These are phyloP conservation scores for Xylaria acuta DNA, from an alignment of 495 filamentous ascomycete genomes.

Conservation along the genomic window DNA sequence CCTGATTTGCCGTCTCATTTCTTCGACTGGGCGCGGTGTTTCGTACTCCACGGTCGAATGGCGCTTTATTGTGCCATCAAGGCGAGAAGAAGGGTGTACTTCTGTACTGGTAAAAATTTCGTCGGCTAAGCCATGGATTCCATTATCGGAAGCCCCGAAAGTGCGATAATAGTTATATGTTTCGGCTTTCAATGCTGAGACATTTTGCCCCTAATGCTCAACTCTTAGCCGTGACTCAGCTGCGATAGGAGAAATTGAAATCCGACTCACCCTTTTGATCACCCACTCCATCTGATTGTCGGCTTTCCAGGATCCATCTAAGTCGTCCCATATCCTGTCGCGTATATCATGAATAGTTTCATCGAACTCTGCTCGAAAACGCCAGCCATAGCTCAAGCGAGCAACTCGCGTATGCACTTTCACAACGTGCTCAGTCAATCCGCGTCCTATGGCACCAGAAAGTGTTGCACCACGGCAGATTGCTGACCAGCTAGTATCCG, in stretches of 20 bases:
- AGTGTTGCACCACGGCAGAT: background rate
- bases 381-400: conserved; percentile 7
- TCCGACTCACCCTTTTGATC: background rate
- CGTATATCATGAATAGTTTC: background rate
- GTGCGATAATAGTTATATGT: no score
- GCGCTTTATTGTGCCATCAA: background rate
- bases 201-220: background rate
- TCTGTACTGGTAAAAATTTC: background rate
- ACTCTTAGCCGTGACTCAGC: background rate
- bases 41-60: background rate
- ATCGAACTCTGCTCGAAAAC: fast-evolving
- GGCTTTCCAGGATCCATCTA: background rate
- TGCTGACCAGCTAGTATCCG: background rate
- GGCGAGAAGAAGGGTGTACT: background rate
- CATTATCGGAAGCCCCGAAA: no score
- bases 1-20: background rate
- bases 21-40: background rate
- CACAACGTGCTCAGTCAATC: background rate
- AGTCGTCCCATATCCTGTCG: background rate
- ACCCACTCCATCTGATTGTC: background rate
- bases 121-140: no score
- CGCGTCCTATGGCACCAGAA: background rate
- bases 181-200: background rate
- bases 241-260: background rate
- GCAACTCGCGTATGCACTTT: background rate